Evolutionary conservation across 495 filamentous ascomycete species (phyloP).

Genomic region (Penicillium ucsense): DNA sequence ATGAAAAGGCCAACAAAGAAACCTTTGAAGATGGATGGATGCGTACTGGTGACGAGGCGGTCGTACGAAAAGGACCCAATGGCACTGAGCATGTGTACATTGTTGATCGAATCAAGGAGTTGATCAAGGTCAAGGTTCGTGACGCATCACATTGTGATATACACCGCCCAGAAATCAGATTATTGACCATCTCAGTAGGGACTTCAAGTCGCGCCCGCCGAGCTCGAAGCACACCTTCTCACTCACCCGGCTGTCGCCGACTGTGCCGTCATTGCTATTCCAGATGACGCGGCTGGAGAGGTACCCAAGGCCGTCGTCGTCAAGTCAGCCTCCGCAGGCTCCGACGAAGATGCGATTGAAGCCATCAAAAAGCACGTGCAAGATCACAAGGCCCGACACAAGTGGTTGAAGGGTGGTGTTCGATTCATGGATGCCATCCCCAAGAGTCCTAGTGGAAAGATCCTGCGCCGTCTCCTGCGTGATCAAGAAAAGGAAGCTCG

Average conservation of each 20-base stretch:
- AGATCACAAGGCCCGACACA: constrained; percentile 75
- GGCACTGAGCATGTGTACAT: constrained; percentile 74
- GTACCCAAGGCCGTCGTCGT: constrained; percentile 84
- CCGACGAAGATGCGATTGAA: constrained; percentile 50
- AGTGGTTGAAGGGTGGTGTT: constrained; percentile 81
- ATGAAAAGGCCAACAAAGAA: constrained; percentile 71
- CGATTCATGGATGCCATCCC: constrained; percentile 69
- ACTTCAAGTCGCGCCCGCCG: constrained; percentile 83
- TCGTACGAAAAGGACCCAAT: constrained; percentile 50
- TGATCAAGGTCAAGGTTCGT: constrained; percentile 86
- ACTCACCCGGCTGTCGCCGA: constrained; percentile 73
- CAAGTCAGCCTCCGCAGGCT: constrained; percentile 49
- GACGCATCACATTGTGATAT: neutral
- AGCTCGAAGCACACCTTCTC: constrained; percentile 82
- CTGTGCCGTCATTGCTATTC: constrained; percentile 74
- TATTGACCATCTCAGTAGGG: constrained; percentile 39
- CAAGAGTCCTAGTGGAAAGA: constrained; percentile 91
- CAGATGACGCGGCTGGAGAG: constrained; percentile 67
- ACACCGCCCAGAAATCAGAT: neutral
- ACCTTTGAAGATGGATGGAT: constrained; percentile 76
- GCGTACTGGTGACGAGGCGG: constrained; percentile 77
- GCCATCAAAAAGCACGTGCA: constrained; percentile 70
- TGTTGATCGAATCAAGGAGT: constrained; percentile 83
- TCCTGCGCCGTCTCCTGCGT: constrained; percentile 67
- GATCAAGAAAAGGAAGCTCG: constrained; percentile 69